Percentiles rank a stretch among this genome's conserved stretches.
Evolutionary conservation across 768 basidiomycete species (phyloP).

Genomic region (Holtermannia corniformis): DNA sequence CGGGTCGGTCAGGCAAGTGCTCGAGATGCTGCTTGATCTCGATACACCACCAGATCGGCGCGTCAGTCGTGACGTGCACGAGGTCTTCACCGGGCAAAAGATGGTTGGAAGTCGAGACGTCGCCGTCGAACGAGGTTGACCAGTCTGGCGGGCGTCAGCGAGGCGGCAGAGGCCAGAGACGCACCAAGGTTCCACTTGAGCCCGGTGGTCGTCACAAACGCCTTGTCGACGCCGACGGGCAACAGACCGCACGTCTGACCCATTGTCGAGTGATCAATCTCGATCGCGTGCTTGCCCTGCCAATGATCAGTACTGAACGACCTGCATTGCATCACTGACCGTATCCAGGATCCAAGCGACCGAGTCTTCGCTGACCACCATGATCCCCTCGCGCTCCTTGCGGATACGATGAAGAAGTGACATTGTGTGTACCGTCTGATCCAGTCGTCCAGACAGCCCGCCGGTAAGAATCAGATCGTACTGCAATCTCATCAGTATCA

Average conservation of each 20-base stretch:
- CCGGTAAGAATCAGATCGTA: constrained; percentile 72
- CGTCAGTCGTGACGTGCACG: constrained; percentile 66
- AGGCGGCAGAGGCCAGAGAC: constrained; percentile 17
- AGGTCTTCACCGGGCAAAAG: constrained; percentile 56
- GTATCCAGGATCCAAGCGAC: constrained; percentile 78
- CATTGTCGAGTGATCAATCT: constrained; percentile 60
- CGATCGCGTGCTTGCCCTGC: constrained; percentile 74
- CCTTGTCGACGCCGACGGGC: constrained; percentile 71
- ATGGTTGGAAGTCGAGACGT: constrained; percentile 91
- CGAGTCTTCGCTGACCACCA: constrained; percentile 79
- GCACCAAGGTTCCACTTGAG: constrained; percentile 81
- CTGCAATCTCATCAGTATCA: constrained; percentile 34
- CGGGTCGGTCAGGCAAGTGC: neutral
- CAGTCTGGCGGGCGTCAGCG: constrained; percentile 46
- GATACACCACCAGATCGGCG: constrained; percentile 71
- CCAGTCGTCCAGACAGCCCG: constrained; percentile 79
- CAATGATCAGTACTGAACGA: neutral
- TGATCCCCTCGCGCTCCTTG: constrained; percentile 51
- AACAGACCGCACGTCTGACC: constrained; percentile 92
- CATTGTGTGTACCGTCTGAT: constrained; percentile 86
- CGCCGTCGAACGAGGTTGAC: constrained; percentile 68
- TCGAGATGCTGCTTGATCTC: constrained; percentile 7
- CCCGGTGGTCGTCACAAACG: constrained; percentile 70
- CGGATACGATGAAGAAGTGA: constrained; percentile 75
- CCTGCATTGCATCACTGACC: constrained; percentile 45